Evolutionary conservation across 345 rosid genomes (phyloP).

Genomic region (Viola odorata): DNA sequence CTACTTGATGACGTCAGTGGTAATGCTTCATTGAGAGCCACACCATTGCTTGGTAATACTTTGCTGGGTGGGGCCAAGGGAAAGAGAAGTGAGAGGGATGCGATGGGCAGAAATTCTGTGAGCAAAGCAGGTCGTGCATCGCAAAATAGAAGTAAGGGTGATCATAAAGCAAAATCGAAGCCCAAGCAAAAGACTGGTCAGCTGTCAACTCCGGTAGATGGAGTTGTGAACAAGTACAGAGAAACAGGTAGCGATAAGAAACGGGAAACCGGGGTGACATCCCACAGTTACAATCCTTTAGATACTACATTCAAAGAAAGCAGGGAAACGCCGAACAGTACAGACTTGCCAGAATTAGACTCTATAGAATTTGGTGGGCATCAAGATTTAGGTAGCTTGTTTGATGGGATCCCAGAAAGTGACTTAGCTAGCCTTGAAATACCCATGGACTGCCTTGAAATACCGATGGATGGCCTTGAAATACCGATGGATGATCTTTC

Average conservation of each 20-base stretch:
- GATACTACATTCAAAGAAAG: conserved; percentile 18
- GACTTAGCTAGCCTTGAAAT: conserved; percentile 30
- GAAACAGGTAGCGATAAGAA: conserved; percentile 28
- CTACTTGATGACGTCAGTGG: conserved; percentile 44
- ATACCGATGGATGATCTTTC: conserved; percentile 65
- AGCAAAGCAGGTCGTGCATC: conserved; percentile 34
- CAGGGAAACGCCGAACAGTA: conserved; percentile 8
- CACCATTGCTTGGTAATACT: conserved; percentile 25
- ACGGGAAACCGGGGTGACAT: conserved; percentile 18
- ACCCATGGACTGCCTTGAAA: conserved; percentile 11
- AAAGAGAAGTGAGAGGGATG: conserved; percentile 52
- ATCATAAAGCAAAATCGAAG: conserved; percentile 49
- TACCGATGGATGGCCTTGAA: conserved; percentile 13
- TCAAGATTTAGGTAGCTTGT: conserved; percentile 34
- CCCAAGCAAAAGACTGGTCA: conserved; percentile 48
- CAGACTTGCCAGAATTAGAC: conserved; percentile 30
- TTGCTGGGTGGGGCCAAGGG: conserved; percentile 42
- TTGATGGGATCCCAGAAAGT: conserved; percentile 42
- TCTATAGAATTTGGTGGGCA: conserved; percentile 23
- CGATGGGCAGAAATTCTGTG: conserved; percentile 15
- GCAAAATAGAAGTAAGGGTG: conserved; percentile 28
- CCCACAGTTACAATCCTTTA: conserved; percentile 13
- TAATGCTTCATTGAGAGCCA: conserved; percentile 28
- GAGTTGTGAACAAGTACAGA: conserved; percentile 24
- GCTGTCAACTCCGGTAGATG: conserved; percentile 37